These are phyloP conservation scores for Leccinum disarticulatum DNA, from an alignment of 768 basidiomycete species.

Conservation along the genomic window DNA sequence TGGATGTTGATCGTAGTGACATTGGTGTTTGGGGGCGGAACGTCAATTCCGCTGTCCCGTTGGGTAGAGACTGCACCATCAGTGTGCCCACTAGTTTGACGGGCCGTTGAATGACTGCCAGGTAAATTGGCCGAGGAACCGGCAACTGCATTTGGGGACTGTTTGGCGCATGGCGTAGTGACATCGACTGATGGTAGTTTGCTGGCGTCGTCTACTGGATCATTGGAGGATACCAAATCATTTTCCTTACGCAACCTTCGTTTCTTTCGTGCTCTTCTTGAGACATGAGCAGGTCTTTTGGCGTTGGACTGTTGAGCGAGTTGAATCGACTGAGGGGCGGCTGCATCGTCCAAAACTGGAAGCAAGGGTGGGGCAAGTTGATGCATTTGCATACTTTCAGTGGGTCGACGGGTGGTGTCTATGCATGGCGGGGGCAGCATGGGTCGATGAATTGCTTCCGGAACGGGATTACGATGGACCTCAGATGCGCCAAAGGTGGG, in stretches of 20 bases:
- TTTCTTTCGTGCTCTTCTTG: slow-evolving; percentile 17
- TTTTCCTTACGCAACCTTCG: slow-evolving; percentile 14
- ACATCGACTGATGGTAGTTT: background rate
- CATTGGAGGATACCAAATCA: background rate
- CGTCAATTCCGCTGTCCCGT: background rate
- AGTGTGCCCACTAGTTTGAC: background rate
- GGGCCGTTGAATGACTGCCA: background rate
- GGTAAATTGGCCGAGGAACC: background rate
- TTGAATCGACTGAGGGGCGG: slow-evolving; percentile 1
- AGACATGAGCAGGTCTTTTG: background rate
- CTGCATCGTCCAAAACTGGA: background rate
- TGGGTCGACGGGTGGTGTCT: background rate
- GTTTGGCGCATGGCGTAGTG: slow-evolving; percentile 3
- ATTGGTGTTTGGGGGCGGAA: background rate
- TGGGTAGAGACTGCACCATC: background rate
- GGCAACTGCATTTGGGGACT: background rate
- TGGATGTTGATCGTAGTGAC: background rate
- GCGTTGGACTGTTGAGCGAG: background rate
- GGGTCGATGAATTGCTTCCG: background rate
- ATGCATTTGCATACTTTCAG: background rate
- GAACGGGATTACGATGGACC: background rate
- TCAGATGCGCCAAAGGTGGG: slow-evolving; percentile 10
- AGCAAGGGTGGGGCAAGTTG: background rate
- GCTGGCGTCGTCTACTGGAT: background rate
- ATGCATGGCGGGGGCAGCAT: background rate